Conservation (phyloP, 305 asterid species). For the Rubia peregrina region DNA sequence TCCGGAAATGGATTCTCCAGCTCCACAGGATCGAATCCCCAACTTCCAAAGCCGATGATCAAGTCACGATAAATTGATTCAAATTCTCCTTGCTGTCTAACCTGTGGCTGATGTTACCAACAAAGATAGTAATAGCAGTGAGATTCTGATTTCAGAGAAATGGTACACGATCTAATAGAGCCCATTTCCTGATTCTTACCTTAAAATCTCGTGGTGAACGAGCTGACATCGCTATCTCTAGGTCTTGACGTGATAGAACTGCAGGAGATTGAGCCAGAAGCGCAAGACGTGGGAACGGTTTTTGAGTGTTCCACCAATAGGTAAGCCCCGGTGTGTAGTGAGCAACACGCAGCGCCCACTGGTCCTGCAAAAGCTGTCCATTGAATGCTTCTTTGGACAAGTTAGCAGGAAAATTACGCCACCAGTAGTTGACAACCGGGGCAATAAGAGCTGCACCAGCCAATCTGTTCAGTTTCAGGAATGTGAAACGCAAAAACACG, state of each 20-base stretch:
- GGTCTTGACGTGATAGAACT: conserved; percentile 45
- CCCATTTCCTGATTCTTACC: conserved; percentile 11
- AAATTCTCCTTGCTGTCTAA: conserved; percentile 67
- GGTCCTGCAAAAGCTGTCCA: conserved; percentile 26
- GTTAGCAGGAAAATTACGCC: conserved; percentile 37
- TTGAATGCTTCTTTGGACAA: conserved; percentile 28
- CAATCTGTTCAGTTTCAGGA: conserved; percentile 22
- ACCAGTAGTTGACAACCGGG: conserved; percentile 37
- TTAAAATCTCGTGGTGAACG: conserved; percentile 5
- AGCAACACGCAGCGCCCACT: conserved; percentile 35
- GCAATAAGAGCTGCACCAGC: conserved; percentile 40
- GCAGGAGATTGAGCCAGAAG: conserved; percentile 25
- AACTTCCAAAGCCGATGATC: conserved; percentile 59
- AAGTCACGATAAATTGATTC: conserved; percentile 66
- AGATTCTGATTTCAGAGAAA: neutral
- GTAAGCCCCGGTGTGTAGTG: conserved; percentile 37
- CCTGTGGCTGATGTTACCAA: conserved; percentile 28
- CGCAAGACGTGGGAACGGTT: conserved; percentile 25
- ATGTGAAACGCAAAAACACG: neutral
- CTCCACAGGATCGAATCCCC: conserved; percentile 77
- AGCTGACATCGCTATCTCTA: conserved; percentile 33
- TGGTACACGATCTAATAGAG: neutral
- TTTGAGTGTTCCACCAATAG: conserved; percentile 42
- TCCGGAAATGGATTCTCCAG: conserved; percentile 53
- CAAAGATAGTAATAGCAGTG: neutral